phyloP scores from a whole-genome alignment of 140 eudicot species.

The Anethum foeniculum region DNA sequence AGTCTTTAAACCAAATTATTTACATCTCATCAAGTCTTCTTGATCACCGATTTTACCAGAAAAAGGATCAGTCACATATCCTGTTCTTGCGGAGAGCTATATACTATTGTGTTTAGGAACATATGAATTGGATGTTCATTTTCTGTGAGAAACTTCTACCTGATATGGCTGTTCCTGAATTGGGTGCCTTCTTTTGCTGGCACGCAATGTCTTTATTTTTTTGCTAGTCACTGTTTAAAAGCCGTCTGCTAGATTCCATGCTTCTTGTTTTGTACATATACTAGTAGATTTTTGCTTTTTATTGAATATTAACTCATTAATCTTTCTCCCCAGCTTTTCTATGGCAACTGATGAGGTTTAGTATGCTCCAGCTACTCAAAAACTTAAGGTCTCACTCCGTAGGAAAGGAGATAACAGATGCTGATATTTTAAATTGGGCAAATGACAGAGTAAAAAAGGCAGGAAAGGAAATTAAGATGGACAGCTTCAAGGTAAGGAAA shows the following conservation, averaged over 20 bases:
- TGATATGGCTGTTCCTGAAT: not conserved
- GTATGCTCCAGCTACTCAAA: conserved; percentile 69
- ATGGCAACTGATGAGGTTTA: conserved; percentile 92
- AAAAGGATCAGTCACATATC: not conserved
- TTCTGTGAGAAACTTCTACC: not conserved
- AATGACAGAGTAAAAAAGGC: conserved; percentile 53
- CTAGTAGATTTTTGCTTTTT: not conserved
- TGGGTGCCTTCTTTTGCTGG: not conserved
- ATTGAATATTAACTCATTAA: not conserved
- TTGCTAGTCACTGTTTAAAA: not conserved
- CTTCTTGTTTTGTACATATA: not conserved
- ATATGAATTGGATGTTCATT: not conserved
- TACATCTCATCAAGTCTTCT: not conserved
- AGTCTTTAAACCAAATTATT: not conserved
- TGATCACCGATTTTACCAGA: not conserved
- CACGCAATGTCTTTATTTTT: not conserved
- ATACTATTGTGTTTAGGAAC: not conserved
- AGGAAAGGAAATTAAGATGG: conserved; percentile 55
- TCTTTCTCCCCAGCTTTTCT: conserved; percentile 48
- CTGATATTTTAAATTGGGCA: conserved; percentile 81
- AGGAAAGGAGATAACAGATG: conserved; percentile 78
- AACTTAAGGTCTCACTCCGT: conserved; percentile 65
- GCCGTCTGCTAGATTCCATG: not conserved
- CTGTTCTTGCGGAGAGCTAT: not conserved
- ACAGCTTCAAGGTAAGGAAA: conserved; percentile 65